Evolutionary conservation across 176 grass and related monocot species (phyloP).

Genomic region (Ananas comosus): DNA sequence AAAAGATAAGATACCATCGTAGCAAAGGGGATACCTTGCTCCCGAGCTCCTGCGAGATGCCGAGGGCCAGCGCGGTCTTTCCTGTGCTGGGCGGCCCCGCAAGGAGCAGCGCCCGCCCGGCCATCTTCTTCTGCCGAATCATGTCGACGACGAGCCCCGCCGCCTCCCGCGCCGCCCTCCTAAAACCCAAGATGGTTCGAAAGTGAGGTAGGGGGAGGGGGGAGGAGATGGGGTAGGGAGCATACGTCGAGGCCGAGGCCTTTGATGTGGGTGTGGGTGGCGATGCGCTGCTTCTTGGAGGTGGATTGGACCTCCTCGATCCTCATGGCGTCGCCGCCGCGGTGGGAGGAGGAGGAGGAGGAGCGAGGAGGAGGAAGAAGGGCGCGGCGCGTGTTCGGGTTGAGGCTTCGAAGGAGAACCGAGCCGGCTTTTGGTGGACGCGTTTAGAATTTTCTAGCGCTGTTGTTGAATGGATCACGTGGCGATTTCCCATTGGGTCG

Average conservation of each 20-base stretch:
- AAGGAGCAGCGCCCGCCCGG: conserved; percentile 70
- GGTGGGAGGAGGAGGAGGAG: not conserved
- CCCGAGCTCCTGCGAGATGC: conserved; percentile 89
- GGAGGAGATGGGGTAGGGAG: not conserved
- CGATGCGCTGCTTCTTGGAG: conserved; percentile 82
- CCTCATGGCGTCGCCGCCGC: conserved; percentile 42
- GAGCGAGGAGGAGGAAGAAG: no score
- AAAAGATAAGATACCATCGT: not conserved
- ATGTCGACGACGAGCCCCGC: conserved; percentile 72
- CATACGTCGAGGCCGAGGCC: conserved; percentile 90
- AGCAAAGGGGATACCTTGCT: conserved; percentile 51
- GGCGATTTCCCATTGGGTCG: not conserved
- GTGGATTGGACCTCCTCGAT: conserved; percentile 93
- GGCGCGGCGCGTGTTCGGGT: no score
- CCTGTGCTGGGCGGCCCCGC: conserved; percentile 81
- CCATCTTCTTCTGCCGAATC: conserved; percentile 97
- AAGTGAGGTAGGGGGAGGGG: not conserved
- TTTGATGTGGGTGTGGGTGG: conserved; percentile 91
- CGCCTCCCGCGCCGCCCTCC: conserved; percentile 47
- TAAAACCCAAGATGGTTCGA: conserved; percentile 34
- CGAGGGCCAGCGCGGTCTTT: conserved; percentile 81
- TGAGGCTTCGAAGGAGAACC: no score
- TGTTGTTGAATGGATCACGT: not conserved
- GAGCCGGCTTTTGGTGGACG: not conserved
- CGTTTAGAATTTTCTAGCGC: not conserved